Percentiles rank a stretch among this genome's conserved stretches.
Conservation (phyloP, 331 rosid genomes). For the Saraca asoca region DNA sequence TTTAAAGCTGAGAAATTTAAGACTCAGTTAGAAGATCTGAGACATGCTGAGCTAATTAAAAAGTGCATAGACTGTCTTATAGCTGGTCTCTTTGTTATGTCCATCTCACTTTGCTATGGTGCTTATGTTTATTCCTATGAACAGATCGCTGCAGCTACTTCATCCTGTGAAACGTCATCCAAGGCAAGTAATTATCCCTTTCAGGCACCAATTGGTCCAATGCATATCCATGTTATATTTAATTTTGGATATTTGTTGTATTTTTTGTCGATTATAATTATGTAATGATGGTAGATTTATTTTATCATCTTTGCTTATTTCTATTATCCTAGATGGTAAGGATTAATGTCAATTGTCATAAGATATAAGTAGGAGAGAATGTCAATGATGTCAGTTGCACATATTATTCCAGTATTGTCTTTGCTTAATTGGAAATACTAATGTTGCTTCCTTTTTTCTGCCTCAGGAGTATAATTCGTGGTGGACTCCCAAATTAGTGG, state of each 20-base stretch:
- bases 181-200: slow-evolving; percentile 55
- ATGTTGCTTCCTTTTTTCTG: slow-evolving; percentile 13
- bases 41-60: slow-evolving; percentile 63
- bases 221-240: neutral
- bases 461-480: slow-evolving; percentile 63
- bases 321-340: slow-evolving; percentile 3
- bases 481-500: slow-evolving; percentile 65
- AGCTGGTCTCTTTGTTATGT: slow-evolving; percentile 76
- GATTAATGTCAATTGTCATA: neutral
- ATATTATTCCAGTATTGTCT: too few relatives aligned
- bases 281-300: slow-evolving; percentile 20
- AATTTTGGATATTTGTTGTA: neutral
- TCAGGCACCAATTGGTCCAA: slow-evolving; percentile 11
- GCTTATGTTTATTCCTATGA: slow-evolving; percentile 63
- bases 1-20: slow-evolving; percentile 73
- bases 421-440: too few relatives aligned
- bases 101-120: slow-evolving; percentile 58
- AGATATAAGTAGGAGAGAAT: too few relatives aligned
- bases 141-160: slow-evolving; percentile 67
- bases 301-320: neutral
- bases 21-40: slow-evolving; percentile 63
- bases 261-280: neutral
- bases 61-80: slow-evolving; percentile 81
- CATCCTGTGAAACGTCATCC: slow-evolving; percentile 61
- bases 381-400: slow-evolving; percentile 12